A percentile compares a stretch with the other conserved stretches of the same genome.
These are phyloP conservation scores for Candida smagusa DNA, from an alignment of 1,139 yeast genomes.

Conservation along the genomic window DNA sequence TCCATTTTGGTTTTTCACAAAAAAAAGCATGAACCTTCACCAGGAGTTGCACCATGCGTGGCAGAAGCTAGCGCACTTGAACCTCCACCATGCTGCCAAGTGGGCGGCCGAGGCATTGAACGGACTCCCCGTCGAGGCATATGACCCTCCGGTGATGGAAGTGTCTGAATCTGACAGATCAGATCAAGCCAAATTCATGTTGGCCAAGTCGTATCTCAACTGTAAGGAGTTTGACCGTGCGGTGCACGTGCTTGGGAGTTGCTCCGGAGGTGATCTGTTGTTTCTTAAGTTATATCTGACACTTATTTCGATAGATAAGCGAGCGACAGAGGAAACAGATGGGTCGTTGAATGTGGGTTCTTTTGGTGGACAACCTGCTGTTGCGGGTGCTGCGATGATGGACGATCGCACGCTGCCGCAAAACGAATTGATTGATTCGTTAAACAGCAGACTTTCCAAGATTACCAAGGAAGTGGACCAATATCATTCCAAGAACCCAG, in stretches of 20 bases:
- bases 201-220: conserved; percentile 76
- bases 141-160: conserved; percentile 12
- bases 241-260: conserved; percentile 52
- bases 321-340: conserved; percentile 69
- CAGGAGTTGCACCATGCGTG: conserved; percentile 25
- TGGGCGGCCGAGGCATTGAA: conserved; percentile 82
- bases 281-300: conserved; percentile 70
- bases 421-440: conserved; percentile 14
- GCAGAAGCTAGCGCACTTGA: conserved; percentile 33
- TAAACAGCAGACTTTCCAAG: conserved; percentile 35
- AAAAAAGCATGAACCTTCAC: conserved; percentile 14
- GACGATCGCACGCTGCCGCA: not conserved
- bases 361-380: conserved; percentile 6
- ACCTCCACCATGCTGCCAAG: conserved; percentile 67
- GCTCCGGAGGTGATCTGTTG: conserved; percentile 51
- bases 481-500: conserved; percentile 20
- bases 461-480: conserved; percentile 42
- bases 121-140: conserved; percentile 25
- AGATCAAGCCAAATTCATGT: conserved; percentile 39
- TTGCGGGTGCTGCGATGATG: conserved; percentile 2
- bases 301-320: conserved; percentile 72
- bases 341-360: conserved; percentile 43
- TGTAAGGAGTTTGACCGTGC: conserved; percentile 87
- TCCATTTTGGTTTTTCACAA: not conserved
- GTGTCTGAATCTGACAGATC: conserved; percentile 25